phyloP scores from a whole-genome alignment of 1,139 yeast species.

The Torulaspora pretoriensis region DNA sequence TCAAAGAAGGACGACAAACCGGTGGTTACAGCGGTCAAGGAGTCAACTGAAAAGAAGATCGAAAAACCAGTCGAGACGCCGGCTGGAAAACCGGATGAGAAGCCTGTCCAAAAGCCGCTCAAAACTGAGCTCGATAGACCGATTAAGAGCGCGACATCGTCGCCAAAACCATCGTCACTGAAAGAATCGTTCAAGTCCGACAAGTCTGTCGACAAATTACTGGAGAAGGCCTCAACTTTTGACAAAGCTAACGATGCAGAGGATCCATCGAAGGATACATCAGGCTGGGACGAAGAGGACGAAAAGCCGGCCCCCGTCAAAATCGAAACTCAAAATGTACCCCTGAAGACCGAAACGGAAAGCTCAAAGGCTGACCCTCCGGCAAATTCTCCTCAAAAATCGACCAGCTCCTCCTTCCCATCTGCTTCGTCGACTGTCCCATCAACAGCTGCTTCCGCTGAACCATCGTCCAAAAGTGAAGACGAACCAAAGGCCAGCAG shows the following conservation, averaged over 20 bases:
- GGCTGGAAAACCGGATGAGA: background rate
- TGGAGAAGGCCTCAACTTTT: slow-evolving; percentile 47
- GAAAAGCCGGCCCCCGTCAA: slow-evolving; percentile 24
- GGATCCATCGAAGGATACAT: slow-evolving; percentile 34
- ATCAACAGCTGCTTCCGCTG: background rate
- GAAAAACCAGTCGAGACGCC: slow-evolving; percentile 6
- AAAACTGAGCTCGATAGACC: slow-evolving; percentile 2
- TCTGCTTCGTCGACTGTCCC: background rate
- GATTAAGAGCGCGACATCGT: slow-evolving; percentile 5
- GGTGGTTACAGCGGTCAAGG: slow-evolving; percentile 11
- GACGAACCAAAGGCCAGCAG: slow-evolving; percentile 13
- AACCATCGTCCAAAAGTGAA: slow-evolving; percentile 6
- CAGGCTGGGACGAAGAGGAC: slow-evolving; percentile 40
- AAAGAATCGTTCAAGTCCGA: slow-evolving; percentile 49
- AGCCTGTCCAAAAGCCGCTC: background rate
- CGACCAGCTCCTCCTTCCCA: background rate
- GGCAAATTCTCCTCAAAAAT: background rate
- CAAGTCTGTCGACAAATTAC: slow-evolving; percentile 44
- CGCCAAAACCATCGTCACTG: slow-evolving; percentile 25
- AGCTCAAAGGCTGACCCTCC: background rate
- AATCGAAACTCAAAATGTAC: background rate
- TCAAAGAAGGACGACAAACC: background rate
- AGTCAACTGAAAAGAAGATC: slow-evolving; percentile 28
- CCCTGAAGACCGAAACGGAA: background rate
- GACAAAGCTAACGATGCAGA: slow-evolving; percentile 42